These are phyloP conservation scores for Bromus sterilis DNA, from an alignment of 176 grass and related monocot species.

Conservation along the genomic window DNA sequence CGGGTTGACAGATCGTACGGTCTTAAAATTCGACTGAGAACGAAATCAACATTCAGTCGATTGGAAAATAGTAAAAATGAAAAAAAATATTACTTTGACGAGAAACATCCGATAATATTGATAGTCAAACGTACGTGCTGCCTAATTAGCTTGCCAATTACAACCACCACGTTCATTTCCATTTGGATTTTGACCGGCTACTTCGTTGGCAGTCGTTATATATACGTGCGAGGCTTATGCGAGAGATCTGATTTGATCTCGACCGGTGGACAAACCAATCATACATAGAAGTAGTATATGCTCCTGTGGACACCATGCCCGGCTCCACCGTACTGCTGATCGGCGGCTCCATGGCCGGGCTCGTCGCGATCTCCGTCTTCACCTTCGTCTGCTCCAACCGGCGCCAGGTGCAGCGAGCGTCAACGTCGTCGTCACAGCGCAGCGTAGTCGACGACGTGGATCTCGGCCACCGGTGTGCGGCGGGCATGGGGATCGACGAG, in stretches of 20 bases:
- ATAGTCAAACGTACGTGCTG: no score
- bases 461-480: background rate
- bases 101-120: no score
- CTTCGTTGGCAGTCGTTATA: no score
- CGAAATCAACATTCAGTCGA: no score
- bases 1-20: no score
- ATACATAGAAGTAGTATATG: background rate
- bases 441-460: background rate
- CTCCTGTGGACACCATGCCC: background rate
- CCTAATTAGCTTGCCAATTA: background rate
- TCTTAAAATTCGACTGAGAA: no score
- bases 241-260: background rate
- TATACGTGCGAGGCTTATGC: background rate
- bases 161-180: background rate
- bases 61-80: no score
- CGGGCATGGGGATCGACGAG: constrained; percentile 12
- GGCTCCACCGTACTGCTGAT: background rate
- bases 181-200: no score
- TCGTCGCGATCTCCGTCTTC: background rate
- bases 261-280: background rate
- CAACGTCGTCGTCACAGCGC: background rate
- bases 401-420: background rate
- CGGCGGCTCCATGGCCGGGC: background rate
- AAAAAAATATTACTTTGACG: no score
- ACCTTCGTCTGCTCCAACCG: background rate